Evolutionary conservation across 2,329 filamentous ascomycete species (phyloP), one percentile per base, ranked within the genome.

Genomic region (Talaromyces sp.): DNA sequence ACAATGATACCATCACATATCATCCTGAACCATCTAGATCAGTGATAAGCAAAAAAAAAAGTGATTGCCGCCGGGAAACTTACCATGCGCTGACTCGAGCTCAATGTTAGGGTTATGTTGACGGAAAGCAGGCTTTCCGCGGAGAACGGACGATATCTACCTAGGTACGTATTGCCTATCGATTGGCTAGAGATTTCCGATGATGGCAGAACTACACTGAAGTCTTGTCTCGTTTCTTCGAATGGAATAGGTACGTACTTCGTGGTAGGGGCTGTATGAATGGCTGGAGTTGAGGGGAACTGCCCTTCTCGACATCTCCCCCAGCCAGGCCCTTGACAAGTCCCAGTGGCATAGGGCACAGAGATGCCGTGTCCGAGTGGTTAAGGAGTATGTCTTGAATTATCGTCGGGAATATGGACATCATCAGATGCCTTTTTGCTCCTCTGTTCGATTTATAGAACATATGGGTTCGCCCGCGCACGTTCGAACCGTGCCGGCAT

Each of bases 1-100:
- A 22, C 49, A 58, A 52, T 61, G 63, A 50, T 62, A 45, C 58
- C 43, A 60, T 31, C 11, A 33, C 24, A 37, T 54, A 35, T 39
- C 35, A 37, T 19, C 37, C 19, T 58, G 37, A 14, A 4, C 27
- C 14, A 43, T 43, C 41, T n/a, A 19, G 5, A 50, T 52, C 49
- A n/a, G 16, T 27, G 4, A 49, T 14, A 27, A 58, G 13, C 0
- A 31, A 9, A 27, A 13, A n/a, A n/a, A 13, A 9, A 45, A 59
- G 16, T 3, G 10, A 24, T 59, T n/a, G 3, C 37, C 56, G 31
- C 37, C 24, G 35, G 37, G 22, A 45, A 56, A 35, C 33, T 22
- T 39, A 6, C 31, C 49, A 33, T n/a, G 22, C 13, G 22, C 47
- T 27, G 22, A 52, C 27, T 52, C 49, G 13, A 27, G 31, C 9